Conservation (phyloP, 768 basidiomycete species). For the Xerocomellus intermedius region DNA sequence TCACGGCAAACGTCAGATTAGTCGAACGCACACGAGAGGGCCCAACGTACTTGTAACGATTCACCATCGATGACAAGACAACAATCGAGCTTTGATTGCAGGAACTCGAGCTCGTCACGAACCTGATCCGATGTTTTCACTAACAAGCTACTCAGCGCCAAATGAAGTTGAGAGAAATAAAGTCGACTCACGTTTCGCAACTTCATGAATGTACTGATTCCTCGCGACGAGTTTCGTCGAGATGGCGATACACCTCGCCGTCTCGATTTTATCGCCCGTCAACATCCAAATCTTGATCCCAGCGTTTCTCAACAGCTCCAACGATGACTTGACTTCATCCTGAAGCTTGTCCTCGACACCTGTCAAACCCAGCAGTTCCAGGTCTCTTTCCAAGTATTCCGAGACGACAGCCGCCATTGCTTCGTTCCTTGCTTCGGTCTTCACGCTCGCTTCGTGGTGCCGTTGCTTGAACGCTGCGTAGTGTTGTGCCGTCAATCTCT, state of each 20-base stretch:
- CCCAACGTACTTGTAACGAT: constrained; percentile 74
- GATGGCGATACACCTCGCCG: constrained; percentile 96
- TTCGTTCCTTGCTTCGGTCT: constrained; percentile 76
- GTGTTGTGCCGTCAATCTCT: constrained; percentile 63
- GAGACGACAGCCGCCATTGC: constrained; percentile 74
- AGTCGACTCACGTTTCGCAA: constrained; percentile 70
- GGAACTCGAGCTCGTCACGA: constrained; percentile 85
- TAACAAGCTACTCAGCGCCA: constrained; percentile 32
- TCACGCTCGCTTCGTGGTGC: constrained; percentile 78
- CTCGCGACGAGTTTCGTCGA: constrained; percentile 94
- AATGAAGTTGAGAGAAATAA: not conserved
- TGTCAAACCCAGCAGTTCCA: constrained; percentile 90
- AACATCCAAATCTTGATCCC: constrained; percentile 99
- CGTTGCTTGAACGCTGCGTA: constrained; percentile 71
- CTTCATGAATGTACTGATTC: constrained; percentile 96
- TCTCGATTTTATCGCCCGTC: constrained; percentile 99
- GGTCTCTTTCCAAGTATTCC: constrained; percentile 78
- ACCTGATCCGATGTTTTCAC: constrained; percentile 84
- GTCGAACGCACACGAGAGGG: not conserved
- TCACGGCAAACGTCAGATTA: not conserved
- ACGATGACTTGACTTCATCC: constrained; percentile 91
- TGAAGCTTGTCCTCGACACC: constrained; percentile 99
- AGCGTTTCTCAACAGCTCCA: constrained; percentile 91
- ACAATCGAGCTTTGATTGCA: constrained; percentile 93
- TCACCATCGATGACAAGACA: constrained; percentile 99